phyloP scores from a whole-genome alignment of 331 rosid species.

The Quercus tomentella region DNA sequence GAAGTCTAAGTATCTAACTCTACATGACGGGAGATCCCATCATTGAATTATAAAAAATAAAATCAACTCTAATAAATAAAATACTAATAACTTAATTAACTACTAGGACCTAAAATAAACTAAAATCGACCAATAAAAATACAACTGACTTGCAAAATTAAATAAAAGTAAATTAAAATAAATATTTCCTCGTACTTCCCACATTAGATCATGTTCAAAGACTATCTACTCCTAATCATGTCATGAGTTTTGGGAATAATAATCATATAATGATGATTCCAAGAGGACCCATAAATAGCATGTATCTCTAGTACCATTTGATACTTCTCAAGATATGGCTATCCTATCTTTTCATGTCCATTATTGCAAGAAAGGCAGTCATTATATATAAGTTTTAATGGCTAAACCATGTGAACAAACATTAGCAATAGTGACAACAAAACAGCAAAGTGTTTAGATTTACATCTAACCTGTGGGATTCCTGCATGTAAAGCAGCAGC shows the following conservation, averaged over 20 bases:
- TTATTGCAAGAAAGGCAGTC: slow-evolving; percentile 1
- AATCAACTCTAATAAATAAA: too few species aligned
- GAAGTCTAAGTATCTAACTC: too few species aligned
- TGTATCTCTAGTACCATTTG: neutral
- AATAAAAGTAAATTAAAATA: too few species aligned
- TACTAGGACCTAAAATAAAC: too few species aligned
- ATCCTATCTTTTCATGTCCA: slow-evolving; percentile 3
- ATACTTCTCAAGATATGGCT: neutral
- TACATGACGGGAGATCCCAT: too few species aligned
- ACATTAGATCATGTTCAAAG: neutral
- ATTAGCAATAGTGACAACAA: neutral
- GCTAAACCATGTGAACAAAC: slow-evolving; percentile 4
- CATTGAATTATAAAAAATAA: too few species aligned
- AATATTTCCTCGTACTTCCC: too few species aligned
- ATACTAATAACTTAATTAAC: too few species aligned
- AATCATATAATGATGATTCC: neutral
- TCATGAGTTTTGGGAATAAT: neutral
- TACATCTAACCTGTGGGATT: slow-evolving; percentile 68
- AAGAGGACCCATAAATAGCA: neutral
- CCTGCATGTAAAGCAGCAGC: slow-evolving; percentile 79
- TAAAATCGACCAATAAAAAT: too few species aligned
- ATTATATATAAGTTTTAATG: neutral
- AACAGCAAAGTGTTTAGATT: neutral
- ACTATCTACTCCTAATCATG: neutral
- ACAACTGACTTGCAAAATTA: too few species aligned